Evolutionary conservation across 768 basidiomycete genomes (phyloP), one percentile per base, ranked within the genome.

Genomic region (Collybia nuda): DNA sequence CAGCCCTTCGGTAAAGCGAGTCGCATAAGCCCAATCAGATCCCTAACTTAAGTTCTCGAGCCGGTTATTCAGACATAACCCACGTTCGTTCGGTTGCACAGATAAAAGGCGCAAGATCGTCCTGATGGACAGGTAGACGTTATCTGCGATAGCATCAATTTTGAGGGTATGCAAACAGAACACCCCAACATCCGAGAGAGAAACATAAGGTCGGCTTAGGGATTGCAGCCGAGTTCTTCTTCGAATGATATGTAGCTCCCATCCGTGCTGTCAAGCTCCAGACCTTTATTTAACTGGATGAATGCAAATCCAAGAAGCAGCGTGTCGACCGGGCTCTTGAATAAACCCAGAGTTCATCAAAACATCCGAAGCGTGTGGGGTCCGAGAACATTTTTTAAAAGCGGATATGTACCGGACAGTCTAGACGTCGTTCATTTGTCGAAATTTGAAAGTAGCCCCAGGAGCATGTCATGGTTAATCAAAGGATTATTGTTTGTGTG

Each of bases 101-200:
- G 21, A 26, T 29, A 36, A 23, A 51, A 22, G 39, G 17, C 47
- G 50, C 18, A 18, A 17, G 51, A 49, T 49, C 23, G 40, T 19
- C 49, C 23, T 53, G 50, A 56, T 59, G 51, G 56, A 57, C 55
- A 56, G 43, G 26, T 12, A 22, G 11, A 5, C 17, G 26, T 52
- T 48, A 38, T 48, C 46, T 45, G 55, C 40, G 50, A 54, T 54
- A 54, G 46, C 44, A 57, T 57, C 53, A 49, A 42, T 51, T 44
- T 38, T 32, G 32, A 14, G 32, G 32, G 32, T 6, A 32, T 21
- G 17, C 40, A 22, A 41, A 26, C 40, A 22, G 40, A 41, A 17
- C 40, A 41, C 18, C 21, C 40, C 5, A 41, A 26, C 40, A 41
- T 21, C 40, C 15, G 40, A 1, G 18, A 21, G 18, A 19, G 40